Percentiles rank a stretch among this genome's conserved stretches.
phyloP scores from a whole-genome alignment of 352 stramenopile species.

The Phytophthora rubi region DNA sequence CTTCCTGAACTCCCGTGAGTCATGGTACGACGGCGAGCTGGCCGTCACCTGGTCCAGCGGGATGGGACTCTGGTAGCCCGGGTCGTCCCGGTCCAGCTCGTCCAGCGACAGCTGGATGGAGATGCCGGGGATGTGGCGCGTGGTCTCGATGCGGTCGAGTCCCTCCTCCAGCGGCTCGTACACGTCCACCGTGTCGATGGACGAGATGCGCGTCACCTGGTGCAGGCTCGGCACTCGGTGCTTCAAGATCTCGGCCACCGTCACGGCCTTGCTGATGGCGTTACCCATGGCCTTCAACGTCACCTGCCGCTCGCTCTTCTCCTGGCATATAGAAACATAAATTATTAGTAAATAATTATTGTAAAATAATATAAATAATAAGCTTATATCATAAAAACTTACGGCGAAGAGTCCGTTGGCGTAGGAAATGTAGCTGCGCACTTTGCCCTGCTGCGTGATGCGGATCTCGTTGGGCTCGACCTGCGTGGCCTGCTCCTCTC shows the following conservation, averaged over 20 bases:
- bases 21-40: constrained; percentile 43
- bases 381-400: constrained; percentile 17
- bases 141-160: constrained; percentile 79
- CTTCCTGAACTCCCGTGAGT: constrained; percentile 41
- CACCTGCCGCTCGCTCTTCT: constrained; percentile 67
- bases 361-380: neutral
- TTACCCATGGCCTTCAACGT: constrained; percentile 86
- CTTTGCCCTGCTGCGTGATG: constrained; percentile 84
- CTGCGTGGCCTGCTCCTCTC: constrained; percentile 47
- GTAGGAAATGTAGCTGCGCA: constrained; percentile 85
- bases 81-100: constrained; percentile 56
- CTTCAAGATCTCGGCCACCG: constrained; percentile 86
- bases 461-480: constrained; percentile 80
- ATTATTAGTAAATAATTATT: neutral
- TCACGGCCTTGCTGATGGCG: constrained; percentile 87
- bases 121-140: constrained; percentile 76
- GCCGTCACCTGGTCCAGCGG: constrained; percentile 57
- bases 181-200: constrained; percentile 80
- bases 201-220: constrained; percentile 81
- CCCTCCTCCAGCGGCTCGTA: constrained; percentile 89
- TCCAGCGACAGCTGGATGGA: constrained; percentile 79
- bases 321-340: constrained; percentile 32
- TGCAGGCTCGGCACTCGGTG: constrained; percentile 75
- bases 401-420: constrained; percentile 76
- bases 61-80: constrained; percentile 80